phyloP scores from a whole-genome alignment of 179 eudicot species.

The Drosera spatulata region DNA sequence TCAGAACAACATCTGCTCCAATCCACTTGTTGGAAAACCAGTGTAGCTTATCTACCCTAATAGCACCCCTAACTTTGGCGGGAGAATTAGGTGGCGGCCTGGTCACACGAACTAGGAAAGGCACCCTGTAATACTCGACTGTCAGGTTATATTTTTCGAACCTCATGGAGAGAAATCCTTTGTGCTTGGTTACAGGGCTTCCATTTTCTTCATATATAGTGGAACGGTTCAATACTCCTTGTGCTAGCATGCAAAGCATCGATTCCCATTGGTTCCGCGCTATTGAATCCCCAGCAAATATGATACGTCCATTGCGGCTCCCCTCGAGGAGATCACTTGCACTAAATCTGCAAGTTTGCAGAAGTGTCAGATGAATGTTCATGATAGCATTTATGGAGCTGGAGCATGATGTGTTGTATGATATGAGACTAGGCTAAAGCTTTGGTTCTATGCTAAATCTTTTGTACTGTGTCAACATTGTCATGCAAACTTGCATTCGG shows the following conservation, averaged over 20 bases:
- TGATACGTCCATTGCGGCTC: slow-evolving; percentile 56
- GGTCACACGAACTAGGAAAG: slow-evolving; percentile 44
- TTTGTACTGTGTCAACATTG: too few species aligned
- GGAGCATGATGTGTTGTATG: too few species aligned
- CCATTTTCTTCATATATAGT: slow-evolving; percentile 55
- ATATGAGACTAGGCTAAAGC: too few species aligned
- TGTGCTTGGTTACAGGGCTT: slow-evolving; percentile 67
- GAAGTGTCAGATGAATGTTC: too few species aligned
- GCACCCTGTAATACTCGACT: slow-evolving; percentile 65
- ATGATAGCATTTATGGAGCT: too few species aligned
- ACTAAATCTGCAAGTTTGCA: slow-evolving; percentile 38
- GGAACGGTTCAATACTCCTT: slow-evolving; percentile 46
- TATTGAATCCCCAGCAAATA: slow-evolving; percentile 87
- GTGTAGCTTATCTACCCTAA: slow-evolving; percentile 65
- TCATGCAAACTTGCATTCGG: too few species aligned
- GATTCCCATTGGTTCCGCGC: slow-evolving; percentile 98
- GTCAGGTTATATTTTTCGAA: slow-evolving; percentile 59
- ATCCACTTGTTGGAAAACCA: slow-evolving; percentile 59
- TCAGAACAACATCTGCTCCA: slow-evolving; percentile 47
- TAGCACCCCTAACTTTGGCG: slow-evolving; percentile 26
- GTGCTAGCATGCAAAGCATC: slow-evolving; percentile 68
- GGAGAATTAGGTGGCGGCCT: slow-evolving; percentile 48
- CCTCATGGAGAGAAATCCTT: slow-evolving; percentile 50
- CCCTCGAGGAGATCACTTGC: slow-evolving; percentile 62
- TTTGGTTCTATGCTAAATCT: too few species aligned